A percentile compares a stretch with the other conserved stretches of the same genome.
These are phyloP conservation scores for Phylloporus sp. DNA, from an alignment of 768 basidiomycete species.

Conservation along the genomic window DNA sequence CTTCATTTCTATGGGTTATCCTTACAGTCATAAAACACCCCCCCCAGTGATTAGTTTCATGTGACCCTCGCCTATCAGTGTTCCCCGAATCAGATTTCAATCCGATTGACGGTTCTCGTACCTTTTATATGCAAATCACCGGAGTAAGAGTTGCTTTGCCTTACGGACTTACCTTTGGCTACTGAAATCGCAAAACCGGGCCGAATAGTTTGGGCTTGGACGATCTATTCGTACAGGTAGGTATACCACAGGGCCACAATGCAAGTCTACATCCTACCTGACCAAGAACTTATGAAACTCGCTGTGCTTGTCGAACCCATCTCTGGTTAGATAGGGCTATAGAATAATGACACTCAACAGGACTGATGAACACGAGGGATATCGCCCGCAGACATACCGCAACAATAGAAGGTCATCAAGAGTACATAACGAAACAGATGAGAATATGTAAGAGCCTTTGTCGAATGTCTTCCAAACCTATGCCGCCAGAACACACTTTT, in stretches of 20 bases:
- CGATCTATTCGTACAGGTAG: neutral
- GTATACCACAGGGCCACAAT: no score
- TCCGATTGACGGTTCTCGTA: slow-evolving; percentile 6
- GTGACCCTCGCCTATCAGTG: slow-evolving; percentile 8
- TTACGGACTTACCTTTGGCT: neutral
- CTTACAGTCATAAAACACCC: slow-evolving; percentile 2
- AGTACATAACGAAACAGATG: slow-evolving; percentile 15
- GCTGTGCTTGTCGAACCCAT: neutral
- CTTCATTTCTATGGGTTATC: slow-evolving; percentile 4
- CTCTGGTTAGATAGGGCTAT: neutral
- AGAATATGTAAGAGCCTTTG: slow-evolving; percentile 2
- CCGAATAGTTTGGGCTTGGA: neutral
- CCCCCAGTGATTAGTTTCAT: slow-evolving; percentile 11
- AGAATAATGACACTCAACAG: slow-evolving; percentile 1
- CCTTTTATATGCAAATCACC: neutral
- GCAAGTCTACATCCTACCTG: no score
- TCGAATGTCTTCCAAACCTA: slow-evolving; percentile 1
- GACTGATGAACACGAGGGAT: slow-evolving; percentile 2
- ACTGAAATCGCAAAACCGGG: neutral
- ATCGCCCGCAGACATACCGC: slow-evolving; percentile 9
- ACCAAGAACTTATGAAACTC: neutral
- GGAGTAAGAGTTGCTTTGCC: neutral
- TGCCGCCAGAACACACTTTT: slow-evolving; percentile 24
- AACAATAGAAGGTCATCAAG: slow-evolving; percentile 10
- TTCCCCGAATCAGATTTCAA: slow-evolving; percentile 3